A percentile compares a stretch with the other conserved stretches of the same genome.
These are phyloP conservation scores for Fusarium newnesense DNA, from an alignment of 2,329 filamentous ascomycete species.

Conservation along the genomic window DNA sequence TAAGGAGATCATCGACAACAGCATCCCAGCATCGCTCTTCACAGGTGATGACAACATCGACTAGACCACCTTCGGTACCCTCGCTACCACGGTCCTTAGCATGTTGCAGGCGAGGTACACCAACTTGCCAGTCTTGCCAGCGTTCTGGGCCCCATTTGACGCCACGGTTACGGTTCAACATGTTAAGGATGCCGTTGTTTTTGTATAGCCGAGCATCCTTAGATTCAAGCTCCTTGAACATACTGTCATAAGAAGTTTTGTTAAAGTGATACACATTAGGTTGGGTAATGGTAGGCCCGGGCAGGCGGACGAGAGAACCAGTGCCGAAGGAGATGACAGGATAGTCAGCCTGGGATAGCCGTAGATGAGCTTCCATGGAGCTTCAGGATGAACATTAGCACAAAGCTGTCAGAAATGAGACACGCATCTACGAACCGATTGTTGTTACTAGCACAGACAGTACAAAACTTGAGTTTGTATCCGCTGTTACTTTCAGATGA, in stretches of 20 bases:
- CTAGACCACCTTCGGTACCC: constrained; percentile 88
- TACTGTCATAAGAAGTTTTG: constrained; percentile 91
- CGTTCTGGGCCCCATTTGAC: constrained; percentile 97
- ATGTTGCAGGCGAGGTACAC: constrained; percentile 82
- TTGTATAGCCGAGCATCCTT: constrained; percentile 91
- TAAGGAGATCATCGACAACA: constrained; percentile 91
- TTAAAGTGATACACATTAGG: constrained; percentile 99
- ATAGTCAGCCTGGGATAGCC: constrained; percentile 84
- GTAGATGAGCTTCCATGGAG: constrained; percentile 95
- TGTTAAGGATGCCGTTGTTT: constrained; percentile 92
- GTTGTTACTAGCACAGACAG: constrained; percentile 98
- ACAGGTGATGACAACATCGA: constrained; percentile 95
- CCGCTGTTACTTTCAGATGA: constrained; percentile 61
- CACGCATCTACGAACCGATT: constrained; percentile 75
- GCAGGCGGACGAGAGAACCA: constrained; percentile 91
- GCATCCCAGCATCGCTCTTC: constrained; percentile 99
- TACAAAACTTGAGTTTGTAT: constrained; percentile 96
- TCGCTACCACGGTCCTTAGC: constrained; percentile 78
- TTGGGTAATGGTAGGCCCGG: constrained; percentile 88
- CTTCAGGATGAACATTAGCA: constrained; percentile 33
- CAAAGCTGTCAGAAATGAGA: neutral
- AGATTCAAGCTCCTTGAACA: constrained; percentile 87
- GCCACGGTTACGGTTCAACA: constrained; percentile 90
- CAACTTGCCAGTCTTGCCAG: constrained; percentile 97
- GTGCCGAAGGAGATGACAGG: constrained; percentile 99